Percentiles rank a stretch among this genome's conserved stretches.
Evolutionary conservation across 2,329 filamentous ascomycete genomes (phyloP).

Genomic region (Colletotrichum sp.): DNA sequence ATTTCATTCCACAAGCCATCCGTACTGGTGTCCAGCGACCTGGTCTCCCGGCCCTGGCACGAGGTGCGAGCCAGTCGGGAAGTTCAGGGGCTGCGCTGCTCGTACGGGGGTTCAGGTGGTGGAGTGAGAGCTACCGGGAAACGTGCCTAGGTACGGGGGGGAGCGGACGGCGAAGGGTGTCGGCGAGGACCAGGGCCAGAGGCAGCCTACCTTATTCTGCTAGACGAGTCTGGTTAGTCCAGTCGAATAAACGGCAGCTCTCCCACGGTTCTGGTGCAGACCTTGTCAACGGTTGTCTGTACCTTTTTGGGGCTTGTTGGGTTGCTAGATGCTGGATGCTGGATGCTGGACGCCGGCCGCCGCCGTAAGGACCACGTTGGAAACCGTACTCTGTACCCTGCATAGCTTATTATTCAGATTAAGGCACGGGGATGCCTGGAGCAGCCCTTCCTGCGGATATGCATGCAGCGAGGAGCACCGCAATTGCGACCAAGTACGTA

Average conservation of each 20-base stretch:
- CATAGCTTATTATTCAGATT: background rate
- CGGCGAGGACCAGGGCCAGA: background rate
- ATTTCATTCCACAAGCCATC: background rate
- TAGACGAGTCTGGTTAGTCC: background rate
- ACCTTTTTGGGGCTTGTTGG: background rate
- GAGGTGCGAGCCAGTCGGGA: conserved; percentile 10
- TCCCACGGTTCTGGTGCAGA: background rate
- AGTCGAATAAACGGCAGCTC: background rate
- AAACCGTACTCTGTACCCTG: background rate
- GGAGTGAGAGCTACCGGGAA: background rate
- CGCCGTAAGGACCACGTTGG: background rate
- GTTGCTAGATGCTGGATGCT: background rate
- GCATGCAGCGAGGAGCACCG: background rate
- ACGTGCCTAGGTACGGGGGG: background rate
- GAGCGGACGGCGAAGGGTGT: background rate
- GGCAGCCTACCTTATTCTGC: background rate
- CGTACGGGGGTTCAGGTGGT: background rate
- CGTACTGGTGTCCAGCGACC: background rate
- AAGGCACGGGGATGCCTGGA: background rate
- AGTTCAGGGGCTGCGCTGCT: background rate
- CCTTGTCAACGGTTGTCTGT: background rate
- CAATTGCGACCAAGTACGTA: background rate
- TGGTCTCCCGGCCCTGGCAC: background rate
- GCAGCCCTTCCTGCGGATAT: background rate
- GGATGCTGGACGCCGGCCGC: background rate